These are phyloP conservation scores for Talaromyces sp. DNA, from an alignment of 2,329 filamentous ascomycete species.

Conservation along the genomic window DNA sequence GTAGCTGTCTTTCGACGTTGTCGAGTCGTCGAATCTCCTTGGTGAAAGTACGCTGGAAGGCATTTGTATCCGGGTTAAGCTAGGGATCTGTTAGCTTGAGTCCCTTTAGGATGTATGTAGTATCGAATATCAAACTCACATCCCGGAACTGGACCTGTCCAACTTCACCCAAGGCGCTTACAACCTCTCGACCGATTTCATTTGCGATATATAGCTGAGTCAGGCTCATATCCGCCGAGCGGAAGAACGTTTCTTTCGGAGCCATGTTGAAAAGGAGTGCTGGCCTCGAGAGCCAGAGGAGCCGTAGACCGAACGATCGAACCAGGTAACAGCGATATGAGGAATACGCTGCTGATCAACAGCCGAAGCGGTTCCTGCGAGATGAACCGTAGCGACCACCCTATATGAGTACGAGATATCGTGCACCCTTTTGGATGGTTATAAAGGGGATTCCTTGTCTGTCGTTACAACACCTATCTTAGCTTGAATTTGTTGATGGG, in stretches of 20 bases:
- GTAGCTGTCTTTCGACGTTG: constrained; percentile 95
- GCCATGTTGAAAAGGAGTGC: constrained; percentile 49
- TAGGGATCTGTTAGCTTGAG: constrained; percentile 37
- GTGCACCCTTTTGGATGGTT: not conserved
- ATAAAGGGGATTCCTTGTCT: not conserved
- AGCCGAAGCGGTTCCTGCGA: constrained; percentile 7
- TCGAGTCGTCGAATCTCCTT: constrained; percentile 96
- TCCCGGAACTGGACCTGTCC: constrained; percentile 96
- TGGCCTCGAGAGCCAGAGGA: not conserved
- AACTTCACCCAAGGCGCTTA: constrained; percentile 92
- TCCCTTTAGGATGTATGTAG: too few species aligned
- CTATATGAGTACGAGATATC: not conserved
- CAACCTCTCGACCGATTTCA: constrained; percentile 96
- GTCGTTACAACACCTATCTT: not conserved
- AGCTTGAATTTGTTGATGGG: not conserved
- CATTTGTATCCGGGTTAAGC: constrained; percentile 89
- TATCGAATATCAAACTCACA: constrained; percentile 55
- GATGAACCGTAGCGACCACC: not conserved
- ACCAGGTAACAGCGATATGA: not conserved
- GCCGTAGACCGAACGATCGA: not conserved
- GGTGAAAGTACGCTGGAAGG: constrained; percentile 95
- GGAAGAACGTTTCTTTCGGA: constrained; percentile 90
- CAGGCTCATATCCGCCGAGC: constrained; percentile 99
- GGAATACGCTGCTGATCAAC: not conserved
- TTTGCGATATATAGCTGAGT: constrained; percentile 99